Percentiles rank a stretch among this genome's conserved stretches.
These are phyloP conservation scores for Boletus reticulatus DNA, from an alignment of 768 basidiomycete genomes.

Conservation along the genomic window DNA sequence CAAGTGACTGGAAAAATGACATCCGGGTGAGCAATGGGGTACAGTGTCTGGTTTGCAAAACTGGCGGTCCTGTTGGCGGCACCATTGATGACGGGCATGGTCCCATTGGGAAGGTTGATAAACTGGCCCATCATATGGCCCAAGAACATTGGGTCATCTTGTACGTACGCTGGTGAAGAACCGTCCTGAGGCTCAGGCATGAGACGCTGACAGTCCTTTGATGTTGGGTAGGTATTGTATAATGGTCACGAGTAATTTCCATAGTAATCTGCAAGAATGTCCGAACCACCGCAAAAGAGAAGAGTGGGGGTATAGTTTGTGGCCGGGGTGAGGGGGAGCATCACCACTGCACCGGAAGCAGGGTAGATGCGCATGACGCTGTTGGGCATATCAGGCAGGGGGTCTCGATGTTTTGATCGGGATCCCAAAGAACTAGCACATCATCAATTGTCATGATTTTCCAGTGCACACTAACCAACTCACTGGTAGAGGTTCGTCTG, in stretches of 20 bases:
- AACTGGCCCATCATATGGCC: conserved; percentile 92
- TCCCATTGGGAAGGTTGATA: conserved; percentile 77
- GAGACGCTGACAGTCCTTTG: conserved; percentile 74
- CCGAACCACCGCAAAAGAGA: conserved; percentile 87
- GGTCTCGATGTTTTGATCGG: conserved; percentile 52
- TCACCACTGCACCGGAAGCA: conserved; percentile 82
- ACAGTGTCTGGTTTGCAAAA: conserved; percentile 59
- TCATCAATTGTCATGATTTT: neutral
- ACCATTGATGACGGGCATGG: conserved; percentile 77
- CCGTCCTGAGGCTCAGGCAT: conserved; percentile 81
- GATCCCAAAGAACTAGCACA: conserved; percentile 48
- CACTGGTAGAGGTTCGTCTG: conserved; percentile 80
- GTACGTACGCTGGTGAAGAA: conserved; percentile 52
- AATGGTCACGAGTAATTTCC: conserved; percentile 75
- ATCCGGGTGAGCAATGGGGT: conserved; percentile 45
- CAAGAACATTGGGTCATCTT: conserved; percentile 75
- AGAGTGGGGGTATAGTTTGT: conserved; percentile 87
- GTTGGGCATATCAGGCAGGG: conserved; percentile 70
- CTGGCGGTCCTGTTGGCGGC: conserved; percentile 86
- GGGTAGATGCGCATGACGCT: conserved; percentile 82
- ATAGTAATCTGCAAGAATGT: conserved; percentile 70
- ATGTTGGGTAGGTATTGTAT: conserved; percentile 74
- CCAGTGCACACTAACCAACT: conserved; percentile 23
- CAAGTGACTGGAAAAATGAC: conserved; percentile 73
- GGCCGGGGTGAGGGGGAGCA: conserved; percentile 87